These are phyloP conservation scores for Fraxinus excelsior DNA, from an alignment of 257 asterid genomes.

Conservation along the genomic window DNA sequence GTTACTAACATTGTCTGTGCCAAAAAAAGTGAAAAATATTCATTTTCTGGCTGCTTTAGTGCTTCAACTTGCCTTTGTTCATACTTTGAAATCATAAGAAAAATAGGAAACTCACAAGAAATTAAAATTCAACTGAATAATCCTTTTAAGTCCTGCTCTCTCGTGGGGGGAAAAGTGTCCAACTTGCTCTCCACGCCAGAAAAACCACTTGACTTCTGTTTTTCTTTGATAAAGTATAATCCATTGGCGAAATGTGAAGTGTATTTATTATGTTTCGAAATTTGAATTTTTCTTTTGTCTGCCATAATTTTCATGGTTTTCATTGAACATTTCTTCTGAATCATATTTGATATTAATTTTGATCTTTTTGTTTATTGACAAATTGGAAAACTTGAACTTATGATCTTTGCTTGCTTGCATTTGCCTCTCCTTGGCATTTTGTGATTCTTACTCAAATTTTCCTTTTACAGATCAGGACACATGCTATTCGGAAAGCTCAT, in stretches of 20 bases:
- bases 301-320: neutral
- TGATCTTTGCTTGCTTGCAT: conserved; percentile 15
- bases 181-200: neutral
- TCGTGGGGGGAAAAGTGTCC: too few relatives aligned
- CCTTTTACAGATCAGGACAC: conserved; percentile 78
- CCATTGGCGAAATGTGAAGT: neutral
- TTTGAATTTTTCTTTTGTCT: conserved; percentile 1
- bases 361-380: neutral
- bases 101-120: neutral
- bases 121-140: neutral
- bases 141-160: neutral
- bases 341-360: neutral
- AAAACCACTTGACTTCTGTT: neutral
- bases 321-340: neutral
- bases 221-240: neutral
- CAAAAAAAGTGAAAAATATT: neutral
- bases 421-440: conserved; percentile 12
- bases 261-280: neutral
- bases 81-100: neutral
- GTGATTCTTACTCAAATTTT: conserved; percentile 16
- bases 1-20: neutral
- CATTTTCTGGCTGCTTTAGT: neutral
- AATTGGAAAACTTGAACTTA: conserved; percentile 8
- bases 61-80: neutral
- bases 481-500: conserved; percentile 94